A percentile compares a stretch with the other conserved stretches of the same genome.
Conservation (phyloP, 345 rosid species). For the Murraya koenigii region DNA sequence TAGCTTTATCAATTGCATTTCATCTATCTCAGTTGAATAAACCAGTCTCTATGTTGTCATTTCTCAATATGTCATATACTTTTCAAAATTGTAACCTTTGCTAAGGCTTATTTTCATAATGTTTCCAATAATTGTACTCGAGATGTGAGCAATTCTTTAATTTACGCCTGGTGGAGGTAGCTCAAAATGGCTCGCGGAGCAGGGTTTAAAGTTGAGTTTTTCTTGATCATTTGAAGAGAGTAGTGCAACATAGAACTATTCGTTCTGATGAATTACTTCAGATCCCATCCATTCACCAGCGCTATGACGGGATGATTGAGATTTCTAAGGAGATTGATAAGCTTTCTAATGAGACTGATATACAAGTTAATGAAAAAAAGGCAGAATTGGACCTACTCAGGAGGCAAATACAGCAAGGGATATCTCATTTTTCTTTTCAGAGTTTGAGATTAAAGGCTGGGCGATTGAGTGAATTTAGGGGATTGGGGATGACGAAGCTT, state of each 20-base stretch:
- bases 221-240: not conserved
- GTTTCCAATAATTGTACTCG: too few species aligned
- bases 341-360: not conserved
- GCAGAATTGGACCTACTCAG: not conserved
- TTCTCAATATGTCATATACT: too few species aligned
- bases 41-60: too few species aligned
- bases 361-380: too few species aligned
- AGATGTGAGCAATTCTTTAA: too few species aligned
- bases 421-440: not conserved
- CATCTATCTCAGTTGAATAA: too few species aligned
- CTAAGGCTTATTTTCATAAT: too few species aligned
- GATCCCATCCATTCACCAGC: not conserved
- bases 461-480: not conserved
- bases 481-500: not conserved
- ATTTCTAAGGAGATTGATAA: not conserved
- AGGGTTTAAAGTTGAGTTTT: not conserved
- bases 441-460: not conserved
- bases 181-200: not conserved
- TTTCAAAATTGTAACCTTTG: too few species aligned
- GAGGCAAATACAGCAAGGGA: not conserved
- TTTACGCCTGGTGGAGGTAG: too few species aligned
- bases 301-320: not conserved
- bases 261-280: too few species aligned
- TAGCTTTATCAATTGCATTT: too few species aligned
- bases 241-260: not conserved